These are phyloP conservation scores for Arachis hypogaea DNA, from an alignment of 306 rosid genomes.

Conservation along the genomic window DNA sequence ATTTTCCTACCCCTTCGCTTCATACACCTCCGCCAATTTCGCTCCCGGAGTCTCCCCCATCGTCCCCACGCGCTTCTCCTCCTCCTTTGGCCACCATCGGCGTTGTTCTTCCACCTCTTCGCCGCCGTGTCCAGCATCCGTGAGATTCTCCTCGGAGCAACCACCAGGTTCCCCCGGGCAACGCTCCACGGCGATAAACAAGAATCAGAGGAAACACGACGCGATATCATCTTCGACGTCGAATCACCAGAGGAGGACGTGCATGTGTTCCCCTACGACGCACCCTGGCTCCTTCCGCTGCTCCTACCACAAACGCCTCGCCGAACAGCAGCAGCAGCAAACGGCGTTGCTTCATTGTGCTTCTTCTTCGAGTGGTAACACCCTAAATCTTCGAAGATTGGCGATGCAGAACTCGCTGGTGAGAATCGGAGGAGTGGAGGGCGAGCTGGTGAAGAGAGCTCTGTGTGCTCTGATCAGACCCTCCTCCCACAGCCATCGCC, in stretches of 20 bases:
- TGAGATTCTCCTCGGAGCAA: constrained; percentile 41
- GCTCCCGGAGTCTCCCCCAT: constrained; percentile 38
- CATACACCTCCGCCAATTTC: constrained; percentile 48
- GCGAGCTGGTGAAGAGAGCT: constrained; percentile 53
- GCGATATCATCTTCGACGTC: constrained; percentile 18
- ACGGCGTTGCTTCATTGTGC: constrained; percentile 27
- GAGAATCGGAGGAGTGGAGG: constrained; percentile 67
- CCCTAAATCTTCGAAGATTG: constrained; percentile 51
- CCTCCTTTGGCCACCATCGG: constrained; percentile 10
- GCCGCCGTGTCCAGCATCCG: constrained; percentile 8
- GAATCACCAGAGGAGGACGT: constrained; percentile 42
- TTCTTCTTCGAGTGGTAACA: constrained; percentile 24
- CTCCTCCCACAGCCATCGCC: constrained; percentile 55
- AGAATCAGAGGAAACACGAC: constrained; percentile 38
- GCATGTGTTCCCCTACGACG: constrained; percentile 69
- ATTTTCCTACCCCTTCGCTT: constrained; percentile 53
- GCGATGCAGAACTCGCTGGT: constrained; percentile 79
- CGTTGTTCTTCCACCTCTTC: not conserved
- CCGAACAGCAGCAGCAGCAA: constrained; percentile 30
- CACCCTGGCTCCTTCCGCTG: constrained; percentile 83
- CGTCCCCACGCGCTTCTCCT: constrained; percentile 34
- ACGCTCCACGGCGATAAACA: constrained; percentile 48
- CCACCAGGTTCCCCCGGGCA: constrained; percentile 45
- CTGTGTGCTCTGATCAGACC: constrained; percentile 56
- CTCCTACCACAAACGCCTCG: constrained; percentile 57